Conservation (phyloP, 768 basidiomycete species). For the Dictyophora rubrovolvata region DNA sequence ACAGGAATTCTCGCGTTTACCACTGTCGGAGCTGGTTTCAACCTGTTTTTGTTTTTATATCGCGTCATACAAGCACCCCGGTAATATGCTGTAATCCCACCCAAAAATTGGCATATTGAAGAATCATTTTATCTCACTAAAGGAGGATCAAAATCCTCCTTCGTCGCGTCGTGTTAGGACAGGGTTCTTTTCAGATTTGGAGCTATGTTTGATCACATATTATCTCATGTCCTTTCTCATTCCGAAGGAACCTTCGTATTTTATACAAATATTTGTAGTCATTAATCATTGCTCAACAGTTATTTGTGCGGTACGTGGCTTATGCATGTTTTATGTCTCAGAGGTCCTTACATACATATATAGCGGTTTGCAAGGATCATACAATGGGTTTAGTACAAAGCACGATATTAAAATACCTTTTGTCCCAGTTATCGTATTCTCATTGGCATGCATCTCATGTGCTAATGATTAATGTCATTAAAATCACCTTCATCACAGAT, state of each 20-base stretch:
- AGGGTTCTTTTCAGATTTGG: constrained; percentile 78
- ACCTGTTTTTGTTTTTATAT: constrained; percentile 68
- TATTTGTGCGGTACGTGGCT: constrained; percentile 71
- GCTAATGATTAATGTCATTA: not conserved
- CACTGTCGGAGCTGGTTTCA: constrained; percentile 72
- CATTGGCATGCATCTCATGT: constrained; percentile 43
- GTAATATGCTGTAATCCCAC: too few relatives aligned
- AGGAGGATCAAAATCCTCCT: constrained; percentile 39
- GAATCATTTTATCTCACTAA: constrained; percentile 19
- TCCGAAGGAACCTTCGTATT: constrained; percentile 63
- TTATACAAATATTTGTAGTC: constrained; percentile 69
- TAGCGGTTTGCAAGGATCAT: constrained; percentile 85
- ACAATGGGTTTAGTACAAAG: constrained; percentile 64
- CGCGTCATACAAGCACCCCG: constrained; percentile 38
- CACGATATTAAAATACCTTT: constrained; percentile 65
- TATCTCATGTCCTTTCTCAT: too few relatives aligned
- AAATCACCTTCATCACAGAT: constrained; percentile 30
- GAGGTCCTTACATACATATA: not conserved
- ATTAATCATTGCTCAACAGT: constrained; percentile 67
- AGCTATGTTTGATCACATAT: constrained; percentile 84
- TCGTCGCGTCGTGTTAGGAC: constrained; percentile 75
- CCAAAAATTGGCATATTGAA: constrained; percentile 6
- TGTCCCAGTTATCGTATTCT: constrained; percentile 76
- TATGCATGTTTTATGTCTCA: not conserved
- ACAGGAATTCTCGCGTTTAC: constrained; percentile 77